A percentile compares a stretch with the other conserved stretches of the same genome.
phyloP scores from a whole-genome alignment of 2,329 filamentous ascomycete species.

The Pseudogymnoascus sp. region DNA sequence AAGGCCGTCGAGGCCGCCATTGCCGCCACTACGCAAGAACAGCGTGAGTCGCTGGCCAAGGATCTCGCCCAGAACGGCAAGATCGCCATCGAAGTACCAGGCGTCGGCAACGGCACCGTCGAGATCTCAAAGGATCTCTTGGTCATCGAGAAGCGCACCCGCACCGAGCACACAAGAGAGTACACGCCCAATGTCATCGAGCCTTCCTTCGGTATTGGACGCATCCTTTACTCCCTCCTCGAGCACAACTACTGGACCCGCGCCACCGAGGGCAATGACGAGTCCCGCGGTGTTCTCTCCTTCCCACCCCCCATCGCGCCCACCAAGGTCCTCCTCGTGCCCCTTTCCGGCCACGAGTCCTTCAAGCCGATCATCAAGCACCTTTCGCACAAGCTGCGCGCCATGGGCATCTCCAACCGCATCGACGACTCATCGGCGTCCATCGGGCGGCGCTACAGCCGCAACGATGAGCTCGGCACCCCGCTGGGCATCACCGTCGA shows the following conservation, averaged over 20 bases:
- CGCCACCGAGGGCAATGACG: slow-evolving; percentile 60
- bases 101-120: slow-evolving; percentile 61
- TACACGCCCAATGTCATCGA: slow-evolving; percentile 96
- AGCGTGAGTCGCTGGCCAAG: slow-evolving; percentile 72
- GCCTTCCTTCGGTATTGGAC: slow-evolving; percentile 93
- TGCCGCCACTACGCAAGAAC: slow-evolving; percentile 66
- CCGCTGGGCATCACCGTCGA: slow-evolving; percentile 91
- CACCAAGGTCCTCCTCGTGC: slow-evolving; percentile 88
- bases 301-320: slow-evolving; percentile 78
- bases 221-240: slow-evolving; percentile 86
- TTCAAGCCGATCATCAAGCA: slow-evolving; percentile 72
- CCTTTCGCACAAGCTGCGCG: slow-evolving; percentile 69
- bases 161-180: slow-evolving; percentile 76
- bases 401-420: slow-evolving; percentile 70
- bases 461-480: slow-evolving; percentile 93
- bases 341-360: slow-evolving; percentile 71
- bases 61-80: slow-evolving; percentile 67
- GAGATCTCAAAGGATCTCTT: slow-evolving; percentile 74
- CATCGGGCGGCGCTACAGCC: slow-evolving; percentile 89
- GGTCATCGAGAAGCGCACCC: slow-evolving; percentile 74
- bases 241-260: slow-evolving; percentile 96
- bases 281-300: slow-evolving; percentile 74
- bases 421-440: slow-evolving; percentile 86
- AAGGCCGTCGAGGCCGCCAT: slow-evolving; percentile 78
- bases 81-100: slow-evolving; percentile 67